phyloP scores from a whole-genome alignment of 1,139 yeast species.

The Blastobotrys capitulatus region DNA sequence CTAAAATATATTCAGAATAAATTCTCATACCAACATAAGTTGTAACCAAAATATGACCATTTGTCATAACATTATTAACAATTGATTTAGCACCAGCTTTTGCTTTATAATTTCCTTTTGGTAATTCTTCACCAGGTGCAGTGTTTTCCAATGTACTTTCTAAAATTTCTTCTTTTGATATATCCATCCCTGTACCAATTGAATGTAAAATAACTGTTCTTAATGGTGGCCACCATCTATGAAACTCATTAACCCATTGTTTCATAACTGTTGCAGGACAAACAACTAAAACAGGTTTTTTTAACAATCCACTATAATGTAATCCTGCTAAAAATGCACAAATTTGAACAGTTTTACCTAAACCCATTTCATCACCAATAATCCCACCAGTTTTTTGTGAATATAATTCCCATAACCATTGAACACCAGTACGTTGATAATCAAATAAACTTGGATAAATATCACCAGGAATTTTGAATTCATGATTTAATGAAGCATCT shows the following conservation, averaged over 20 bases:
- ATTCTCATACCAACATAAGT: constrained; percentile 87
- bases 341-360: constrained; percentile 91
- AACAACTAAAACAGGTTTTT: constrained; percentile 77
- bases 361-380: constrained; percentile 96
- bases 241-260: constrained; percentile 96
- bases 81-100: constrained; percentile 33
- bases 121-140: constrained; percentile 38
- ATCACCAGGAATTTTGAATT: constrained; percentile 82
- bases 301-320: constrained; percentile 70
- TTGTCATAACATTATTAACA: constrained; percentile 46
- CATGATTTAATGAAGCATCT: constrained; percentile 67
- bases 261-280: constrained; percentile 96
- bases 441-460: constrained; percentile 81
- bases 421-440: constrained; percentile 85
- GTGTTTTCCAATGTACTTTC: constrained; percentile 46
- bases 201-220: constrained; percentile 84
- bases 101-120: constrained; percentile 15
- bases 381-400: constrained; percentile 90
- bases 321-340: constrained; percentile 86
- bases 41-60: constrained; percentile 82
- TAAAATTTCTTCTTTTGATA: constrained; percentile 45
- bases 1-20: constrained; percentile 64
- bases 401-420: constrained; percentile 73
- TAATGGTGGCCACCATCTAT: constrained; percentile 97
- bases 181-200: constrained; percentile 82